A percentile compares a stretch with the other conserved stretches of the same genome.
phyloP scores from a whole-genome alignment of 2,329 filamentous ascomycete species.

The Celoporthe dispersa region DNA sequence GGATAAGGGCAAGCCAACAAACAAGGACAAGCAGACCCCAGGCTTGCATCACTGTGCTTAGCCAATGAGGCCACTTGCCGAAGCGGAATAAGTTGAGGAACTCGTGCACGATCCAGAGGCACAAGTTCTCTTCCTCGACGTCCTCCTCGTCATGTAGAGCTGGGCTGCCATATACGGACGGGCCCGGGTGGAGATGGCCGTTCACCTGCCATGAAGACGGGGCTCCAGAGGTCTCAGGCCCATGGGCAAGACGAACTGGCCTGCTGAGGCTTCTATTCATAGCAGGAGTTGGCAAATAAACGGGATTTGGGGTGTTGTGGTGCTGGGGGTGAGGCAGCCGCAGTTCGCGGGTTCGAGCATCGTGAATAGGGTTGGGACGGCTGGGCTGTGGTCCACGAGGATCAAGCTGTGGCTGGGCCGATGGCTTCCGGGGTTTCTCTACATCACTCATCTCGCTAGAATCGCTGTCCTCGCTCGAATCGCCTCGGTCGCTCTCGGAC shows the following conservation, averaged over 20 bases:
- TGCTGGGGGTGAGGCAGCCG: constrained; percentile 4
- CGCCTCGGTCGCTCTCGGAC: background rate
- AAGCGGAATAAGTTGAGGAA: background rate
- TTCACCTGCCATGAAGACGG: background rate
- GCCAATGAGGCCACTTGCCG: constrained; percentile 12
- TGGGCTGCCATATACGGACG: background rate
- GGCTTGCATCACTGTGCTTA: constrained; percentile 10
- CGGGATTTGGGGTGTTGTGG: no score
- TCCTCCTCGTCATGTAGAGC: background rate
- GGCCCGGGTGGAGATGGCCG: background rate
- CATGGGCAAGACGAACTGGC: no score
- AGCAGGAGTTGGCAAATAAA: background rate
- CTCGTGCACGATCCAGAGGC: background rate
- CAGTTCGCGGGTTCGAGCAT: constrained; percentile 2
- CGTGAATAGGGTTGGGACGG: constrained; percentile 8
- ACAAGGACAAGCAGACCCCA: constrained; percentile 19
- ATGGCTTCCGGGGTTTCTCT: background rate
- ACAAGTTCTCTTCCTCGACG: background rate
- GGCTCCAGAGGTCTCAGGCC: background rate
- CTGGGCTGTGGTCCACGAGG: background rate
- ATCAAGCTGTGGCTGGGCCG: background rate
- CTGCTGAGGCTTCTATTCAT: no score
- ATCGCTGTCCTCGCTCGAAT: background rate
- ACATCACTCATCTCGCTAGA: background rate
- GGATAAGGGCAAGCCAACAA: constrained; percentile 14